A percentile compares a stretch with the other conserved stretches of the same genome.
These are phyloP conservation scores for Turnera subulata DNA, from an alignment of 345 rosid genomes.

Conservation along the genomic window DNA sequence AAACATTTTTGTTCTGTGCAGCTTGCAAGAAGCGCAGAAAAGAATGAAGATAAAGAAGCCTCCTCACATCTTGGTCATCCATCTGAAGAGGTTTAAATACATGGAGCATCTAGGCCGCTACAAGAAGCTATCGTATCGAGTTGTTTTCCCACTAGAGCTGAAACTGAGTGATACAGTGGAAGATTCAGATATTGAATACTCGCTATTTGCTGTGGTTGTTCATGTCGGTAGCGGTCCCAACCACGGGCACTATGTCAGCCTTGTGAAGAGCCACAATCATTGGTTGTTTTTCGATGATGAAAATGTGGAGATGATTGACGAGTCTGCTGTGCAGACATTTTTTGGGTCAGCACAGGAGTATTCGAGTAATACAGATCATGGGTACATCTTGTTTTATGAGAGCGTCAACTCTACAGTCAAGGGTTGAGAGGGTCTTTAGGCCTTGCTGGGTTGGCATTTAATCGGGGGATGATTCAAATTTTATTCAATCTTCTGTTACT, in stretches of 20 bases:
- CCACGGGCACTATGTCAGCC: slow-evolving; percentile 96
- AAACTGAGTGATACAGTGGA: slow-evolving; percentile 93
- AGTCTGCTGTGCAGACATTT: slow-evolving; percentile 96
- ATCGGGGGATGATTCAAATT: slow-evolving; percentile 25
- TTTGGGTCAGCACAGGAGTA: slow-evolving; percentile 97
- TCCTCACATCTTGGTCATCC: slow-evolving; percentile 87
- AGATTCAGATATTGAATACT: slow-evolving; percentile 84
- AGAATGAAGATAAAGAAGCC: slow-evolving; percentile 99
- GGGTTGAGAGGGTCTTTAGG: slow-evolving; percentile 35
- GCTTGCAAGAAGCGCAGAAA: slow-evolving; percentile 99
- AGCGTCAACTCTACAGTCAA: slow-evolving; percentile 55
- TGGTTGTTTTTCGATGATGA: slow-evolving; percentile 97
- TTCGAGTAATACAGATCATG: slow-evolving; percentile 94
- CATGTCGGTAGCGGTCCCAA: slow-evolving; percentile 98
- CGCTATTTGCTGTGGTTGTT: slow-evolving; percentile 94
- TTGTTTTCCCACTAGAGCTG: slow-evolving; percentile 91
- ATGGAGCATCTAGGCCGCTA: slow-evolving; percentile 92
- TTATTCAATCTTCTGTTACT: slow-evolving; percentile 15
- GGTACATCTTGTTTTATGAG: slow-evolving; percentile 95
- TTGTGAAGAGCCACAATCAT: slow-evolving; percentile 97
- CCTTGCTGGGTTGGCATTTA: slow-evolving; percentile 37
- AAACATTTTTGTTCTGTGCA: slow-evolving; percentile 29
- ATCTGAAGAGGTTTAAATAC: slow-evolving; percentile 92
- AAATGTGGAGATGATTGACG: slow-evolving; percentile 96
- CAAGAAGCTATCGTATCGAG: slow-evolving; percentile 92